Conservation (phyloP, 306 rosid species). For the Corylus americana region DNA sequence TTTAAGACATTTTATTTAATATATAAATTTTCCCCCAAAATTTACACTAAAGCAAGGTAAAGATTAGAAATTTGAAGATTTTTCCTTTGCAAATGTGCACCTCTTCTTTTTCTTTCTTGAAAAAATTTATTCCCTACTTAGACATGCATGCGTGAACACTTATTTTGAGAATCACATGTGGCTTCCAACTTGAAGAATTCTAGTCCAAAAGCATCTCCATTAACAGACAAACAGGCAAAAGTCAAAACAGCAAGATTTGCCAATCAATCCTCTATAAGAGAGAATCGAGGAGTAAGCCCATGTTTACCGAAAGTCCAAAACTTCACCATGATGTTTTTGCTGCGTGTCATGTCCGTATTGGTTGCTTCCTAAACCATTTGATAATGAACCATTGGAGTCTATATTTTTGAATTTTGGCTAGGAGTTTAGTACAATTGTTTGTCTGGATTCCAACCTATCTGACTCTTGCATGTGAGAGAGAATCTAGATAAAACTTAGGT, state of each 20-base stretch:
- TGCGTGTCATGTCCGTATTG: not conserved
- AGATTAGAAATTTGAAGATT: not conserved
- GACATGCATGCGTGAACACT: slow-evolving; percentile 2
- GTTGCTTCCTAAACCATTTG: not conserved
- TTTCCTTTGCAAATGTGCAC: not conserved
- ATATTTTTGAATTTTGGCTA: no score
- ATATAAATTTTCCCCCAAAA: not conserved
- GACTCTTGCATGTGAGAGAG: no score
- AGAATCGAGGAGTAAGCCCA: not conserved
- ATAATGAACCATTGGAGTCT: not conserved
- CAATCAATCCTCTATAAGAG: slow-evolving; percentile 21
- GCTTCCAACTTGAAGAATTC: not conserved
- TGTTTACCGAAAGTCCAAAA: slow-evolving; percentile 4
- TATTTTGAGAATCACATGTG: slow-evolving; percentile 10
- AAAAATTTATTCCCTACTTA: not conserved
- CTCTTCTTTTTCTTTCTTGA: not conserved
- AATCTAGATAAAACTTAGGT: no score
- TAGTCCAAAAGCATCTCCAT: not conserved
- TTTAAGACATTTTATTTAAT: no score
- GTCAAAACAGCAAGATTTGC: slow-evolving; percentile 26
- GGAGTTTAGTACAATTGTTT: no score
- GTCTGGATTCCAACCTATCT: no score
- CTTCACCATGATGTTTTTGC: not conserved
- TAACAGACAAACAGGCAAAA: not conserved
- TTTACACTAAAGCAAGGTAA: not conserved